Conservation (phyloP, 106 monocot genomes). For the Ottelia alismoides region DNA sequence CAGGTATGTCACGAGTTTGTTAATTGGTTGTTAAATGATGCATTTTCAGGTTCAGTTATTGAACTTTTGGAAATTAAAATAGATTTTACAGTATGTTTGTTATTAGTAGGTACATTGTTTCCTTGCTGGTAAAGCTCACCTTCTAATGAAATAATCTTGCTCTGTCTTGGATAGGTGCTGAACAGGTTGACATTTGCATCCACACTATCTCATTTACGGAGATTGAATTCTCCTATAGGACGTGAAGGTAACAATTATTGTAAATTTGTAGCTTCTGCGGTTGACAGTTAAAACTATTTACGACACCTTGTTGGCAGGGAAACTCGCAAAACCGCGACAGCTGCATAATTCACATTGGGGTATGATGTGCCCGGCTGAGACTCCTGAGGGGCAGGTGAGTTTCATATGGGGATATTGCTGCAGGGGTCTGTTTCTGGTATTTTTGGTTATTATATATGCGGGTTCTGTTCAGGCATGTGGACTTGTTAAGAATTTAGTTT, state of each 20-base stretch:
- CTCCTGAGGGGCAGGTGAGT: constrained; percentile 90
- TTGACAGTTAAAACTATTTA: not conserved
- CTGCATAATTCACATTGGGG: constrained; percentile 99
- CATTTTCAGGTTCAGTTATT: no score
- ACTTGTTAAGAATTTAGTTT: constrained; percentile 90
- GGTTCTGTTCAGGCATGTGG: no score
- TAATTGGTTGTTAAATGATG: not conserved
- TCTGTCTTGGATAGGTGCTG: constrained; percentile 43
- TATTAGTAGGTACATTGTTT: no score
- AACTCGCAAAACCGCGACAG: constrained; percentile 92
- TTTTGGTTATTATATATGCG: no score
- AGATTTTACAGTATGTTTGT: no score
- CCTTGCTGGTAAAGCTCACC: no score
- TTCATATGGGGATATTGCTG: no score
- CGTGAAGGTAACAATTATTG: constrained; percentile 62
- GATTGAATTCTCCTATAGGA: constrained; percentile 95
- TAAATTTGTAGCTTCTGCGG: not conserved
- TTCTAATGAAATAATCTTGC: not conserved
- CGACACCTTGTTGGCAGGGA: constrained; percentile 32
- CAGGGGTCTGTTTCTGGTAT: no score
- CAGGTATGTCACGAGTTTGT: constrained; percentile 50
- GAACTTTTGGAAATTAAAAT: no score
- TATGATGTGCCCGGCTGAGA: constrained; percentile 99
- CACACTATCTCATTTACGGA: constrained; percentile 85
- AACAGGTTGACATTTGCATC: constrained; percentile 97